Base-by-base conservation (phyloP, 1,284 basidiomycete genomes). In the Irpex rosettiformis region DNA sequence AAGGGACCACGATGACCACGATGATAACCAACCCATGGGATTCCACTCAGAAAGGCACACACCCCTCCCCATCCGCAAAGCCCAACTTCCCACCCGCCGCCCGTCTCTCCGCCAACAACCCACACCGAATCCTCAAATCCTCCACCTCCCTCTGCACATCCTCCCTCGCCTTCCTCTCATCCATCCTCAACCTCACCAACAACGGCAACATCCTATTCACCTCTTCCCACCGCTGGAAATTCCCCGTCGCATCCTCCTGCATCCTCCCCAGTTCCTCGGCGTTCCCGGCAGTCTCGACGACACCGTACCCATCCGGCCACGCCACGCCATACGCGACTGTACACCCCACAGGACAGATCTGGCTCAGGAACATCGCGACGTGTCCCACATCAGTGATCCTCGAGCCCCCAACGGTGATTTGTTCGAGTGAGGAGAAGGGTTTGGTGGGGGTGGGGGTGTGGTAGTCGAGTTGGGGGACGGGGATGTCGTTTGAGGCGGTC, bases 281-380 rank as follows among this genome's bases (percentile, higher is more conserved):
- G 0, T 65, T 62, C 49, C 33, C 55, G 13, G 25, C 25, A 29
- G 59, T 62, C 51, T 58, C 65, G 25, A 59, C 42, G 8, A 61
- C 59, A 21, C 49, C 62, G 49, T 70, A 61, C 7, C 63, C 63
- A 21, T 66, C 58, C 6, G 60, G 61, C 72, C 72, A 73, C 42
- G 64, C 66, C 28, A 77, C 64, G 33, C 70, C 66, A 29, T 68
- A 73, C 52, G 76, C 72, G 2, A 87, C 54, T 1, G 37, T 53
- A 63, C 78, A 79, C 4, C 67, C 65, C 5, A 73, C 61, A 11
- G 81, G 78, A 45, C 75, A 75, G 3, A 87, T 65, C 27, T 76
- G 75, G 59, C 79, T 81, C 57, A 88, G 73, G 64, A 80, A 84
- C n/a, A 82, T 72, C 11, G 83, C 77, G 27, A 80, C 77, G 0